Evolutionary conservation across 768 basidiomycete species (phyloP), one percentile per base, ranked within the genome.

Genomic region (Cyclocybe cylindracea): DNA sequence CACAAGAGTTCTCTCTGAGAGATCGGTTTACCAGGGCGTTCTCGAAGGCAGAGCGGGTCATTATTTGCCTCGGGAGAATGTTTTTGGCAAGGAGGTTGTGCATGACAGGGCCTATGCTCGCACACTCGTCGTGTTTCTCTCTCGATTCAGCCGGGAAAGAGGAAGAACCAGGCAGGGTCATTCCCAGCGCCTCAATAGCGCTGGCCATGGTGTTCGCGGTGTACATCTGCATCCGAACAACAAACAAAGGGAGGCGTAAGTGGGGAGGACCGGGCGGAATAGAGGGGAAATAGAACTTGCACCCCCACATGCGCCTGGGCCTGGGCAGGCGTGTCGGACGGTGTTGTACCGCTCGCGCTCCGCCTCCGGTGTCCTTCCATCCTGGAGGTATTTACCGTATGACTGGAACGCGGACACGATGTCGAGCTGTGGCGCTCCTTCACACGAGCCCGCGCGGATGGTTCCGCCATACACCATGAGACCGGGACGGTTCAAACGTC

Each of bases 121-220:
- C 83, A 69, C 91, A 95, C 70, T 99, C 97, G 36, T 79, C 76
- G 44, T 79, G 70, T 72, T 99, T 99, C 66, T 98, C 96, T 46
- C 79, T 71, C 57, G 91, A 94, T 66, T 94, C 88, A 34, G 97
- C 97, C 5, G 94, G 94, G 79, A 88, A 98, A 7, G 94, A 95
- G 0, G 94, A 95, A n/a, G 94, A 97, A 29, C 96, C 96, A 7
- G 97, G 91, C 7, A 98, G 73, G 11, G 93, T 83, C 96, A 99
- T 99, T 41, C 97, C 97, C 60, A 99, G 69, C 1, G 89, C 94
- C 72, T 99, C 97, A 39, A 91, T 82, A 10, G 94, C 93, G 57
- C 91, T 94, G 4, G 96, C 93, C 92, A 99, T 98, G 2, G 97
- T 98, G 70, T 98, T 99, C 33, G 93, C 92, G 5, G 94, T 97